Evolutionary conservation across 2,329 filamentous ascomycete genomes (phyloP).

Genomic region (Hypoxylon sp.): DNA sequence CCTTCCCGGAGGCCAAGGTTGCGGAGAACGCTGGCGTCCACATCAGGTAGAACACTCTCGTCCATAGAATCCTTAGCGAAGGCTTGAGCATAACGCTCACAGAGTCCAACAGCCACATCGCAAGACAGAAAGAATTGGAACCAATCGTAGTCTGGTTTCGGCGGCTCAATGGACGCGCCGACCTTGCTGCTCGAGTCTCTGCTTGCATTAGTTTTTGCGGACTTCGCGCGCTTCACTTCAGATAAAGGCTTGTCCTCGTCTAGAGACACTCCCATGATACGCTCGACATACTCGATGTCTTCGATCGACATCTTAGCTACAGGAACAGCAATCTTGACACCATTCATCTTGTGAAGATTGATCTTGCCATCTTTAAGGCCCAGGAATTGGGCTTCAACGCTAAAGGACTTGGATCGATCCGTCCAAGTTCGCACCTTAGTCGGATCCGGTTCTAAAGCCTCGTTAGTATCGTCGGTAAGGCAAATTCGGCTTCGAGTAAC

Average conservation of each 20-base stretch:
- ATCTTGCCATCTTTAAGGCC: slow-evolving; percentile 96
- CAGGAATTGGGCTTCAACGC: slow-evolving; percentile 96
- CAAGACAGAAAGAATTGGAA: slow-evolving; percentile 98
- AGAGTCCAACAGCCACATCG: slow-evolving; percentile 92
- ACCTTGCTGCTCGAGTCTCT: slow-evolving; percentile 57
- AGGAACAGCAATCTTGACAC: slow-evolving; percentile 97
- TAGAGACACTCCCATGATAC: slow-evolving; percentile 85
- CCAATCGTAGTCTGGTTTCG: slow-evolving; percentile 91
- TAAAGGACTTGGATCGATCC: slow-evolving; percentile 95
- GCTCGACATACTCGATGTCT: slow-evolving; percentile 95
- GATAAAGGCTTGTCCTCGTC: slow-evolving; percentile 96
- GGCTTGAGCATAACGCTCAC: slow-evolving; percentile 92
- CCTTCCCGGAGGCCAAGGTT: slow-evolving; percentile 95
- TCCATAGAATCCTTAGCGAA: slow-evolving; percentile 96
- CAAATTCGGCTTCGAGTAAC: slow-evolving; percentile 55
- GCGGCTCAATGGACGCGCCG: slow-evolving; percentile 74
- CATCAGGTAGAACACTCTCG: slow-evolving; percentile 90
- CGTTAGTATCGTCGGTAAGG: slow-evolving; percentile 40
- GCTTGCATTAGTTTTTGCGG: slow-evolving; percentile 52
- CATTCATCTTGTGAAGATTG: slow-evolving; percentile 97
- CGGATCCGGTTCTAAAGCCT: slow-evolving; percentile 79
- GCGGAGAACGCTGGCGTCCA: slow-evolving; percentile 84
- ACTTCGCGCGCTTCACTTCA: slow-evolving; percentile 76
- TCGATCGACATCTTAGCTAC: slow-evolving; percentile 95
- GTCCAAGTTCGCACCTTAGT: slow-evolving; percentile 93